Evolutionary conservation across 192 early-diverging fungal species (phyloP).

Genomic region (Podila horticola): DNA sequence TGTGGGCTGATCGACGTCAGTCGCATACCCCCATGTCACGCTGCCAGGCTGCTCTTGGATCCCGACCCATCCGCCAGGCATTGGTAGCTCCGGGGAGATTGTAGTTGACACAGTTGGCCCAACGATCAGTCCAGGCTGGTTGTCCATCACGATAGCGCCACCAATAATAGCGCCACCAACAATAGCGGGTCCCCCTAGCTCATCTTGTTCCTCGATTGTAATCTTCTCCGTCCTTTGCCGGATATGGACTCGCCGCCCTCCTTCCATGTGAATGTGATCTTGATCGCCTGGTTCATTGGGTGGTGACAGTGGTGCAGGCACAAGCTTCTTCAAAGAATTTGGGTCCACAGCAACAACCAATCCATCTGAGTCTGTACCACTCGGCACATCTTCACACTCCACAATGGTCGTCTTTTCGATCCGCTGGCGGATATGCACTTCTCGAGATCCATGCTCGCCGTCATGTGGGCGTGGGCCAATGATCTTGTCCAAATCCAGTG

Average conservation of each 20-base stretch:
- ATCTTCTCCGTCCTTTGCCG: slow-evolving; percentile 10
- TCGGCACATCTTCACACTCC: neutral
- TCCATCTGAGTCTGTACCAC: neutral
- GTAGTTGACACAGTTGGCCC: neutral
- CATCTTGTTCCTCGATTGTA: slow-evolving; percentile 11
- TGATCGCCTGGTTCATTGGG: neutral
- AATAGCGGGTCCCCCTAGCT: neutral
- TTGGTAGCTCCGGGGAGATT: neutral
- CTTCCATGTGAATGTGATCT: slow-evolving; percentile 1
- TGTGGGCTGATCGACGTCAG: slow-evolving; percentile 22
- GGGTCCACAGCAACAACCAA: neutral
- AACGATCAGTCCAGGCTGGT: neutral
- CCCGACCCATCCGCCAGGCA: slow-evolving; percentile 16
- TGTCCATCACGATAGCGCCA: neutral
- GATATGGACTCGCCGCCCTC: slow-evolving; percentile 23
- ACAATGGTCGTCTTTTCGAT: slow-evolving; percentile 5
- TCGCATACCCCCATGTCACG: slow-evolving; percentile 32
- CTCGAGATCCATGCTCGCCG: slow-evolving; percentile 2
- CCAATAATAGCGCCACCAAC: neutral
- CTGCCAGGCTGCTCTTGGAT: slow-evolving; percentile 14
- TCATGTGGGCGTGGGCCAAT: too few relatives aligned
- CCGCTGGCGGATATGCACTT: neutral
- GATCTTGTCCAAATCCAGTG: neutral
- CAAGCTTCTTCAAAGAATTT: neutral
- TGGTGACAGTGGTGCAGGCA: neutral